phyloP scores from a whole-genome alignment of 352 stramenopile species.

The Globisporangium canariense region DNA sequence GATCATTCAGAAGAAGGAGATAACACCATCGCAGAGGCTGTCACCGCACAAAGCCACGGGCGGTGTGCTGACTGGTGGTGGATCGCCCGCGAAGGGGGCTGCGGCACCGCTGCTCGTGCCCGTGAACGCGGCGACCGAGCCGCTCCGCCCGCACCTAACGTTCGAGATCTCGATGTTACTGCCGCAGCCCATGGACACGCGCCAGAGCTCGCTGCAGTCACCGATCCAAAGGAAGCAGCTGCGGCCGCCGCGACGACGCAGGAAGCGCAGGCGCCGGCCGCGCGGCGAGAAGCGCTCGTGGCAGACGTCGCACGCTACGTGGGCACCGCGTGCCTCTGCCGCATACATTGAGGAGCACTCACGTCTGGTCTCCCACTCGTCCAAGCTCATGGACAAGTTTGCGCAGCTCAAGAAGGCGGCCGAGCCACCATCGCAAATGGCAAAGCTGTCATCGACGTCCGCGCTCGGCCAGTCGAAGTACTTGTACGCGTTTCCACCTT shows the following conservation, averaged over 20 bases:
- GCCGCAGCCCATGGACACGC: constrained; percentile 39
- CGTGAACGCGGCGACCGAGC: constrained; percentile 29
- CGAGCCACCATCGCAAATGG: constrained; percentile 1
- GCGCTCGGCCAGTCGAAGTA: background rate
- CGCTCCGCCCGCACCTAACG: constrained; percentile 47
- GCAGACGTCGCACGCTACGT: constrained; percentile 35
- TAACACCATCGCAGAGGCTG: background rate
- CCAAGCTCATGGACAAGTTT: constrained; percentile 38
- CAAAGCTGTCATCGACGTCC: constrained; percentile 2
- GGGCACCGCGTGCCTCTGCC: constrained; percentile 33
- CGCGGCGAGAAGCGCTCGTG: constrained; percentile 26
- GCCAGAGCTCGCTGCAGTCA: constrained; percentile 49
- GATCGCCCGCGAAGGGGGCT: constrained; percentile 9
- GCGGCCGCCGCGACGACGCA: constrained; percentile 23
- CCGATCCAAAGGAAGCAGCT: constrained; percentile 42
- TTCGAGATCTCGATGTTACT: constrained; percentile 68
- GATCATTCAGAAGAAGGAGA: constrained; percentile 7
- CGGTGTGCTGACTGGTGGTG: background rate
- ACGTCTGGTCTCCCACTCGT: constrained; percentile 15
- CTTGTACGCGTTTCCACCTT: constrained; percentile 7
- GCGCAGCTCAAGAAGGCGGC: constrained; percentile 21
- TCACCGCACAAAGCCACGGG: constrained; percentile 7
- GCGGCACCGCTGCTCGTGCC: constrained; percentile 1
- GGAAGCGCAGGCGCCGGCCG: constrained; percentile 17
- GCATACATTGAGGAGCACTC: constrained; percentile 44